Evolutionary conservation across 345 rosid species (phyloP).

Genomic region (Brassica napus): DNA sequence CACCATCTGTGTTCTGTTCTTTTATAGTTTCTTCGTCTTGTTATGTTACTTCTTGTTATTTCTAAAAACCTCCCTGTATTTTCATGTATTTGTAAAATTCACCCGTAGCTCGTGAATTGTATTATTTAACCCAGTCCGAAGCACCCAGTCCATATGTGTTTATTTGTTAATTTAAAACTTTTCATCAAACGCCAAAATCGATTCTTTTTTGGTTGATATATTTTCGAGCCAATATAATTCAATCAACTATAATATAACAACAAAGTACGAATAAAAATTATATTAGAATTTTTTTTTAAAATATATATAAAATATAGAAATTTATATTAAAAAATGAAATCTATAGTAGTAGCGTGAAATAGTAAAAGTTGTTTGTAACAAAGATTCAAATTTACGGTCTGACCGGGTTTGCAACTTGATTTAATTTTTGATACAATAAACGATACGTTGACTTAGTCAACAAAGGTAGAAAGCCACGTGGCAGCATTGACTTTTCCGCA

Average conservation of each 20-base stretch:
- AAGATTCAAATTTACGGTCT: too few species aligned
- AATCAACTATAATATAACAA: too few species aligned
- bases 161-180: neutral
- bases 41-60: neutral
- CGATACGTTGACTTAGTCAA: slow-evolving; percentile 8
- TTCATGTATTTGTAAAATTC: neutral
- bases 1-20: neutral
- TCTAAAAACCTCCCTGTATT: neutral
- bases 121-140: neutral
- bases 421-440: neutral
- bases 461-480: slow-evolving; percentile 25
- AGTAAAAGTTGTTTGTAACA: neutral
- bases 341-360: neutral
- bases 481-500: slow-evolving; percentile 19
- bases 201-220: too few species aligned
- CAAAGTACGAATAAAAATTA: too few species aligned
- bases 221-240: too few species aligned
- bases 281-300: too few species aligned
- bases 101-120: neutral
- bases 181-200: neutral
- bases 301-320: too few species aligned
- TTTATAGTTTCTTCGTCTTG: neutral
- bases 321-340: too few species aligned
- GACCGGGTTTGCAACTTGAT: neutral
- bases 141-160: neutral